Base-by-base conservation (phyloP, 2,329 filamentous ascomycete species). In the Berkeleyomyces rouxiae region DNA sequence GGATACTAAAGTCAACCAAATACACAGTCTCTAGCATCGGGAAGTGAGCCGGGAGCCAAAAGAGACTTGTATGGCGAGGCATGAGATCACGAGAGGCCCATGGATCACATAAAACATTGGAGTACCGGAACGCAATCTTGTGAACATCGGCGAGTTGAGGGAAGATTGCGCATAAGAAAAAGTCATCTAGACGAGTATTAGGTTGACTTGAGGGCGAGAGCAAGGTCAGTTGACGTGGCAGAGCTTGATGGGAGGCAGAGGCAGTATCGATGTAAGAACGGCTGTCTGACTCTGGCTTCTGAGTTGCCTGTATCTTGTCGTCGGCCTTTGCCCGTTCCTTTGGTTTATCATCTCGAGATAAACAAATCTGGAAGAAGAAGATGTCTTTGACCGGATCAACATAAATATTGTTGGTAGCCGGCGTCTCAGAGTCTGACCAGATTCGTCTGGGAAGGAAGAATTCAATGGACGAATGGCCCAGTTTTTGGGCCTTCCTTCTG, bases 1-100 rank as follows among this genome's bases (percentile, higher is more conserved):
- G 23, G 31, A 53, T 53, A 33, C 36, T 53, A 13, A 53, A 53
- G 23, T 53, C 49, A 11, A 53, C 49, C 9, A 53, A 23, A 13
- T 53, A 53, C 31, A 53, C 49, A 6, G 49, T 53, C 37, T 53
- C 49, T 36, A 53, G 33, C 31, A 53, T 9, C 37, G 49, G 49
- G 31, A 53, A 53, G 36, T 53, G 49, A 10, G 31, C 49, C 13
- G 49, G 49, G 31, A 53, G 49, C 49, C 49, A 53, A 33, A 53
- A 53, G 31, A 53, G 36, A 53, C 49, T 53, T 10, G 58, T 59
- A 46, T 59, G 40, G 4, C 39, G 42, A 42, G 58, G 58, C 58
- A 43, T 59, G 58, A 47, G 40, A 13, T 59, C 23, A n/a, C 43
- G 58, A 23, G 43, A 44, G 13, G 58, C 58, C 58, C 58, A 59